Conservation (phyloP, 1,284 basidiomycete genomes). For the Tetrapyrgos nigripes region DNA sequence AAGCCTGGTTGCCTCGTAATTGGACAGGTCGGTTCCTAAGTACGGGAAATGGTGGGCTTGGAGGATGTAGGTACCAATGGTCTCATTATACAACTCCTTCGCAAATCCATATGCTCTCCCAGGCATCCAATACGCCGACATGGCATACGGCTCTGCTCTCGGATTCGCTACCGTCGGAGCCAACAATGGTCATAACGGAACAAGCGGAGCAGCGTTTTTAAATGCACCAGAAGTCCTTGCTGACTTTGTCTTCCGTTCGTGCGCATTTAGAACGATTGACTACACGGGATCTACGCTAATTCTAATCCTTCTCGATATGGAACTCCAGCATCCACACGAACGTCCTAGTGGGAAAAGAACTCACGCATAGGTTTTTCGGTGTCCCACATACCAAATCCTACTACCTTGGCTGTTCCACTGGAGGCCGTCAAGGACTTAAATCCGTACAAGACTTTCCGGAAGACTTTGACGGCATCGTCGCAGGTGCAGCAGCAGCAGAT, state of each 20-base stretch:
- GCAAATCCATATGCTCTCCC: not conserved
- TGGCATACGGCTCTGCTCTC: constrained; percentile 5
- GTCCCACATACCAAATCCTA: constrained; percentile 17
- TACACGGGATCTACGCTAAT: not conserved
- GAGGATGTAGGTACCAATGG: constrained; percentile 1
- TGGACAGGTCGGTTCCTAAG: constrained; percentile 16
- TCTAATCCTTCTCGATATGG: not conserved
- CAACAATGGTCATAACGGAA: constrained; percentile 15
- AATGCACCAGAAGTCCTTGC: constrained; percentile 9
- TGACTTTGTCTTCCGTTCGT: constrained; percentile 14
- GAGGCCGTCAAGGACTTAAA: constrained; percentile 25
- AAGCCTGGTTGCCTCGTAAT: constrained; percentile 15
- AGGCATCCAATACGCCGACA: constrained; percentile 12
- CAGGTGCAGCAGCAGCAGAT: constrained; percentile 20
- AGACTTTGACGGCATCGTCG: constrained; percentile 28
- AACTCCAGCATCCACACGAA: constrained; percentile 13
- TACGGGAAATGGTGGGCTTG: constrained; percentile 14
- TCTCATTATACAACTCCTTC: not conserved
- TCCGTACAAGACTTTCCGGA: constrained; percentile 22
- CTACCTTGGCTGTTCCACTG: constrained; percentile 26
- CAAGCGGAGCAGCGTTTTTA: constrained; percentile 6
- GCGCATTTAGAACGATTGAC: not conserved
- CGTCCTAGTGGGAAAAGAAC: constrained; percentile 21
- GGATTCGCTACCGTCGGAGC: constrained; percentile 14
- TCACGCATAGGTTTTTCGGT: constrained; percentile 19